Evolutionary conservation across 345 rosid genomes (phyloP), one percentile per base, ranked within the genome.

Genomic region (Citrus unshiu): DNA sequence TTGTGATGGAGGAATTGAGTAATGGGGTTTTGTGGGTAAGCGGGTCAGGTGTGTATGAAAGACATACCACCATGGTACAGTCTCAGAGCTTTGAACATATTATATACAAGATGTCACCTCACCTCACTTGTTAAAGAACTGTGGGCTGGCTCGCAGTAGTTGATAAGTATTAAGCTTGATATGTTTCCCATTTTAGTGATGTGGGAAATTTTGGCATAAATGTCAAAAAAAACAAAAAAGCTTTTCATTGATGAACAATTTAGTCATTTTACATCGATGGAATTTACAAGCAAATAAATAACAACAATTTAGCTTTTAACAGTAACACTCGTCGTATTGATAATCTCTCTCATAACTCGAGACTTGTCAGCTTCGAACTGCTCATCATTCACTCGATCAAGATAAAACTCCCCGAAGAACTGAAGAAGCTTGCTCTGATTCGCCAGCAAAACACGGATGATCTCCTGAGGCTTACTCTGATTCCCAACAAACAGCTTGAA

Each of bases 51-150:
- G 54, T 22, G 74, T 79, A 78, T 24, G 86, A 86, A 68, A 79
- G 80, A 59, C 83, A 81, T 56, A 81, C 77, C 74, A 76, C 78
- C 89, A 88, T 86, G n/a, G 62, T n/a, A 49, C 58, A 54, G 22
- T 9, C 21, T 21, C 39, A 71, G 18, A 32, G 4, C 16, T 13
- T 46, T 13, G 51, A 3, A 46, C 30, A 70, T 25, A 51, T 30
- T 4, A 29, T 0, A 9, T 34, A 65, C 43, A 65, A 19, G 12
- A 19, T 37, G 25, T 21, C 21, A 8, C 43, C 7, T 65, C 9
- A 34, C 43, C 7, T 65, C 35, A 0, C 43, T 32, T 8, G n/a
- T 13, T 13, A 29, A 2, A 34, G 63, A 34, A 72, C 25, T 35
- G 24, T n/a, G 24, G 76, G 30, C 65, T 6, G 58, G 58, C 21